Percentiles rank a stretch among this genome's conserved stretches.
These are phyloP conservation scores for Petunia axillaris DNA, from an alignment of 257 asterid genomes.

Conservation along the genomic window DNA sequence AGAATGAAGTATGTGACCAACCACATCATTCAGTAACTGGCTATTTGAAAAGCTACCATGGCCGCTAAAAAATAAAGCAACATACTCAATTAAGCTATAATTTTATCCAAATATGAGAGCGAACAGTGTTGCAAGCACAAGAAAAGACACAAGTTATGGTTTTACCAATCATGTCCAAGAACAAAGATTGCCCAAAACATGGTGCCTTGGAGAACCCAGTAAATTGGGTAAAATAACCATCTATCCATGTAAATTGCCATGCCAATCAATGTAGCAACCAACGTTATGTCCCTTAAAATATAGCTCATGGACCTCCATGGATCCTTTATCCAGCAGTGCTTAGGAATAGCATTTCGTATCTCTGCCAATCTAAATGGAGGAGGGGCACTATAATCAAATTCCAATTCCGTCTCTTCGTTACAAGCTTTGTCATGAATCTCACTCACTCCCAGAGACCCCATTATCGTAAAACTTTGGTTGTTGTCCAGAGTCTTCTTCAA, in stretches of 20 bases:
- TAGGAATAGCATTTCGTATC: conserved; percentile 62
- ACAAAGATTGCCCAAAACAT: too few species aligned
- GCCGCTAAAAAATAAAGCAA: conserved; percentile 48
- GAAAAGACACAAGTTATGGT: background rate
- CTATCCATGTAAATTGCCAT: conserved; percentile 43
- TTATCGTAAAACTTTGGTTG: too few species aligned
- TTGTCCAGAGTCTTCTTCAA: too few species aligned
- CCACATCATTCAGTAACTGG: conserved; percentile 46
- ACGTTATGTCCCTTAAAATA: conserved; percentile 49
- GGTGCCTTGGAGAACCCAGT: conserved; percentile 66
- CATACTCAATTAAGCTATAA: background rate
- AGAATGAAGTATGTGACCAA: conserved; percentile 71
- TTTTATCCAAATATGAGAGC: background rate
- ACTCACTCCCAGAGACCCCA: too few species aligned
- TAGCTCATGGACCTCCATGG: conserved; percentile 54
- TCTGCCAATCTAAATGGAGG: conserved; percentile 68
- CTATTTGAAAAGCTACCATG: conserved; percentile 72
- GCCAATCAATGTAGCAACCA: conserved; percentile 42
- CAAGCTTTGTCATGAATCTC: background rate
- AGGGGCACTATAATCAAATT: conserved; percentile 58
- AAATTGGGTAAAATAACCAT: conserved; percentile 54
- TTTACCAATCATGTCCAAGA: conserved; percentile 44
- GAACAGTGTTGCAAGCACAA: background rate
- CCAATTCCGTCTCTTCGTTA: background rate
- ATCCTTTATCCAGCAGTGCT: conserved; percentile 69